A percentile compares a stretch with the other conserved stretches of the same genome.
phyloP scores from a whole-genome alignment of 2,329 filamentous ascomycete genomes.

The Coccinonectria pachysandricola region DNA sequence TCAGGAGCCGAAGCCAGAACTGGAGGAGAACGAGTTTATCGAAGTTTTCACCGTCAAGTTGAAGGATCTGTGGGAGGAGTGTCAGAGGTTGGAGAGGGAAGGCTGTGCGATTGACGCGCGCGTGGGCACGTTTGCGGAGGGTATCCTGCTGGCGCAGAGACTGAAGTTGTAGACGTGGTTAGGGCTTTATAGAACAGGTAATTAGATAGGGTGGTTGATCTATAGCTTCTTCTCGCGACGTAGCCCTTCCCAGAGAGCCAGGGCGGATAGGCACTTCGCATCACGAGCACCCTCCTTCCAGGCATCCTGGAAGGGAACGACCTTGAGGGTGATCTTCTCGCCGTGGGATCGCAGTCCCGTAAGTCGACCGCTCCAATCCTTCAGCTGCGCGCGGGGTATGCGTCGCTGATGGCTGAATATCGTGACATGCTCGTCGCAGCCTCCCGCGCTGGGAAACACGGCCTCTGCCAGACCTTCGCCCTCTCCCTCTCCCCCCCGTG shows the following conservation, averaged over 20 bases:
- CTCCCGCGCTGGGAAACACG: conserved; percentile 48
- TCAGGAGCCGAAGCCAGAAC: conserved; percentile 54
- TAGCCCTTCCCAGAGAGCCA: conserved; percentile 49
- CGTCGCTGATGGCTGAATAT: conserved; percentile 47
- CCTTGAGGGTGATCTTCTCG: conserved; percentile 51
- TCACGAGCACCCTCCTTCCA: conserved; percentile 49
- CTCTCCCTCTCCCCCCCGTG: conserved; percentile 15
- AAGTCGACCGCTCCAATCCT: conserved; percentile 45
- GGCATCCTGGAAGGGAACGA: conserved; percentile 45
- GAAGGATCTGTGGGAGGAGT: conserved; percentile 52
- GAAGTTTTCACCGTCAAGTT: conserved; percentile 65
- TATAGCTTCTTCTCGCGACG: conserved; percentile 35
- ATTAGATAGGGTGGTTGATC: conserved; percentile 2
- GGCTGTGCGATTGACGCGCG: conserved; percentile 73
- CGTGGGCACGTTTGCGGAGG: conserved; percentile 28
- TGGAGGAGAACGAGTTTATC: conserved; percentile 76
- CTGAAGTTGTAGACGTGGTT: not conserved
- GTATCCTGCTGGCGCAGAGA: conserved; percentile 11
- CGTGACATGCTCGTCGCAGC: conserved; percentile 50
- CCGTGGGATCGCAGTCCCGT: conserved; percentile 48
- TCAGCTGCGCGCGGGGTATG: conserved; percentile 37
- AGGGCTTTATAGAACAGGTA: conserved; percentile 4
- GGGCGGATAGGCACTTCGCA: conserved; percentile 47
- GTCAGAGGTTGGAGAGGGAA: conserved; percentile 54
- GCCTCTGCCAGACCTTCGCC: conserved; percentile 32